Evolutionary conservation across 352 stramenopile species (phyloP).

Genomic region (Pythium scleroteichum): DNA sequence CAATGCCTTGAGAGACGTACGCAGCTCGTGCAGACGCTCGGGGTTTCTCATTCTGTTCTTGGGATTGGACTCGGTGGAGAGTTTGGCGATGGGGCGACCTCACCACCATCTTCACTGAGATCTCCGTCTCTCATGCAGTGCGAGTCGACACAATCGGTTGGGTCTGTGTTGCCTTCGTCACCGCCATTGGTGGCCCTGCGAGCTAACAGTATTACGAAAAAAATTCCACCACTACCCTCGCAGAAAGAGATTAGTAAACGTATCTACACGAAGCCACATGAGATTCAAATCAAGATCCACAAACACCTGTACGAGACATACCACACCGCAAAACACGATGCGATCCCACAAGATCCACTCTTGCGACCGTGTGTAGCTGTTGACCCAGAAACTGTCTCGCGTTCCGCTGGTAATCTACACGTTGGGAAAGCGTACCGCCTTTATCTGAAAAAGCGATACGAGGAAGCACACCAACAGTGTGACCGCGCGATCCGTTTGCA

Average conservation of each 20-base stretch:
- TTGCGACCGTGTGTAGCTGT: slow-evolving; percentile 67
- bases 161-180: slow-evolving; percentile 6
- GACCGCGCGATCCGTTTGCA: slow-evolving; percentile 52
- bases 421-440: slow-evolving; percentile 58
- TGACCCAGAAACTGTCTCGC: slow-evolving; percentile 39
- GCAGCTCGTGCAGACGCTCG: slow-evolving; percentile 40
- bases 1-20: slow-evolving; percentile 56
- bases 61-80: slow-evolving; percentile 41
- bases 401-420: slow-evolving; percentile 40
- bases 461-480: slow-evolving; percentile 56
- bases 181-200: slow-evolving; percentile 5
- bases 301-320: slow-evolving; percentile 55
- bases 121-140: slow-evolving; percentile 24
- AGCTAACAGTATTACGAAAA: slow-evolving; percentile 34
- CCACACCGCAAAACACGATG: slow-evolving; percentile 40
- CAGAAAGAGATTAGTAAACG: slow-evolving; percentile 56
- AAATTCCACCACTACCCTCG: slow-evolving; percentile 56
- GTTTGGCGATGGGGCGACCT: neutral
- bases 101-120: neutral
- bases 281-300: slow-evolving; percentile 65
- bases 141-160: slow-evolving; percentile 4
- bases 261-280: slow-evolving; percentile 67
- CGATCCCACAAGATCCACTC: slow-evolving; percentile 60
- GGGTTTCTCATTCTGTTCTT: slow-evolving; percentile 59
- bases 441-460: slow-evolving; percentile 56